These are phyloP conservation scores for Talaromyces pinophilus DNA, from an alignment of 2,329 filamentous ascomycete species.

Conservation along the genomic window DNA sequence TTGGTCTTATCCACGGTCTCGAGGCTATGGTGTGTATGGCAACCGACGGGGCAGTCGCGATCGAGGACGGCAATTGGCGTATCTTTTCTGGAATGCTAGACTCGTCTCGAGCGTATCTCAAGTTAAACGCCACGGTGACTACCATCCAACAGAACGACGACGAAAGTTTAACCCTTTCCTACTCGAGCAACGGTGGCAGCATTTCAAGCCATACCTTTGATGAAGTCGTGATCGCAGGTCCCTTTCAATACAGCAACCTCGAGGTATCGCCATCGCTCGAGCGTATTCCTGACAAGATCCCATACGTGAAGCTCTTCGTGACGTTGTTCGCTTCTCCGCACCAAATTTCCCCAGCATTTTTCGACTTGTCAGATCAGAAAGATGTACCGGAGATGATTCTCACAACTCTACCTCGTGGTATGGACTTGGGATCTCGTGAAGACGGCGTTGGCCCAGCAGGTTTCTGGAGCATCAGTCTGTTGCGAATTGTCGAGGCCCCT, in stretches of 20 bases:
- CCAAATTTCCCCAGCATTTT: slow-evolving; percentile 69
- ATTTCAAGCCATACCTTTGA: slow-evolving; percentile 59
- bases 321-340: slow-evolving; percentile 82
- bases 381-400: slow-evolving; percentile 72
- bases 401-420: slow-evolving; percentile 71
- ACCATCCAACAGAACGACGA: slow-evolving; percentile 52
- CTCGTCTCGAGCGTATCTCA: slow-evolving; percentile 61
- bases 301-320: slow-evolving; percentile 83
- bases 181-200: slow-evolving; percentile 30
- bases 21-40: slow-evolving; percentile 93
- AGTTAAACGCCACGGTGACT: slow-evolving; percentile 68
- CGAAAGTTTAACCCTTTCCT: slow-evolving; percentile 49
- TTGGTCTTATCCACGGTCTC: slow-evolving; percentile 81
- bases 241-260: slow-evolving; percentile 78
- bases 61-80: slow-evolving; percentile 87
- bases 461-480: slow-evolving; percentile 83
- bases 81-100: slow-evolving; percentile 85
- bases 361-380: slow-evolving; percentile 59
- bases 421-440: slow-evolving; percentile 36
- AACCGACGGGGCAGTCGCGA: slow-evolving; percentile 75
- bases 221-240: slow-evolving; percentile 77
- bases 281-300: slow-evolving; percentile 70
- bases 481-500: slow-evolving; percentile 66
- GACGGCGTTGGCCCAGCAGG: slow-evolving; percentile 69
- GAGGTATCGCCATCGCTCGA: slow-evolving; percentile 47